Conservation (phyloP, 768 basidiomycete species). For the Mycena pura region DNA sequence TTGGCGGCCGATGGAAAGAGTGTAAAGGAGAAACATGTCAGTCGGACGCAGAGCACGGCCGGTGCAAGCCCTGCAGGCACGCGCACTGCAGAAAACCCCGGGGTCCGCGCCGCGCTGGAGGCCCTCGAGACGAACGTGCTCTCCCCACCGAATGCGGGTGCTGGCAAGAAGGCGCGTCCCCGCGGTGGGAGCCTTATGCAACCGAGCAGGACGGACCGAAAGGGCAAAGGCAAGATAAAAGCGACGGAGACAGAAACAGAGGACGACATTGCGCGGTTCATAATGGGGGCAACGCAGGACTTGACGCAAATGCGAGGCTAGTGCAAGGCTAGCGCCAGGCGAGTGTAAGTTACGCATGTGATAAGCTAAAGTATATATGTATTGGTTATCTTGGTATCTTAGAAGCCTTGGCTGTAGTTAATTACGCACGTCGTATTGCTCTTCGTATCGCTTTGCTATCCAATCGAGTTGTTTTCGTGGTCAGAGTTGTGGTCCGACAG, state of each 20-base stretch:
- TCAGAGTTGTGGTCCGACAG: too few relatives aligned
- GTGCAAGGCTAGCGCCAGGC: too few relatives aligned
- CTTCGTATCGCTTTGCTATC: background rate
- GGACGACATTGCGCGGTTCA: slow-evolving; percentile 13
- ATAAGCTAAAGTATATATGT: background rate
- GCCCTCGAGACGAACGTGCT: background rate
- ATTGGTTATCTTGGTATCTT: slow-evolving; percentile 1
- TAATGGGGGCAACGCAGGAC: slow-evolving; percentile 21
- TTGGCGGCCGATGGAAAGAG: background rate
- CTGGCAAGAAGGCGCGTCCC: slow-evolving; percentile 2
- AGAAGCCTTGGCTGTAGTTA: slow-evolving; percentile 5
- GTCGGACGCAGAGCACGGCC: slow-evolving; percentile 13
- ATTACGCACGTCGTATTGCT: slow-evolving; percentile 3
- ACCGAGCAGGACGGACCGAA: slow-evolving; percentile 9
- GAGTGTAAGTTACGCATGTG: background rate
- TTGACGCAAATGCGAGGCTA: slow-evolving; percentile 4
- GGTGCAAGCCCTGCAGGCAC: background rate
- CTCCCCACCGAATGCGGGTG: background rate
- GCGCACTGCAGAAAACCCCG: background rate
- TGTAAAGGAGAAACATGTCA: slow-evolving; percentile 17
- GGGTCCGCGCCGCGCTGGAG: slow-evolving; percentile 1
- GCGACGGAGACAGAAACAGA: slow-evolving; percentile 8
- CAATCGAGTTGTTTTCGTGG: background rate
- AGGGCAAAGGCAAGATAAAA: slow-evolving; percentile 22
- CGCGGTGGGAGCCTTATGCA: slow-evolving; percentile 17